These are phyloP conservation scores for Iberis amara DNA, from an alignment of 441 rosid genomes.

Conservation along the genomic window DNA sequence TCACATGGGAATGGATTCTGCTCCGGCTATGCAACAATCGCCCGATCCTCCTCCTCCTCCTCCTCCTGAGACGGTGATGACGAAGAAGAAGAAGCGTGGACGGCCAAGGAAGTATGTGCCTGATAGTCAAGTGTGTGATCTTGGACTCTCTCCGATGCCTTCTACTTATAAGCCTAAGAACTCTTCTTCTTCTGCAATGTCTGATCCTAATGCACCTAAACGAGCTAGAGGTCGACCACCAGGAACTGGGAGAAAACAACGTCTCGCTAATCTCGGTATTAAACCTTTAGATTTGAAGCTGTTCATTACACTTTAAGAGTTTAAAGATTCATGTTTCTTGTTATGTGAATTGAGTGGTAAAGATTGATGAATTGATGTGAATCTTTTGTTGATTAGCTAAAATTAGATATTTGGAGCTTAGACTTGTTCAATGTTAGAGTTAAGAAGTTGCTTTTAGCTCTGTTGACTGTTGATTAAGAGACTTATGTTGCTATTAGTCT, in stretches of 20 bases:
- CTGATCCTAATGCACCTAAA: slow-evolving; percentile 51
- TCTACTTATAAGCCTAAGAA: background rate
- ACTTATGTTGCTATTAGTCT: no score
- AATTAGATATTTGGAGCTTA: no score
- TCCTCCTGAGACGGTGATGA: slow-evolving; percentile 18
- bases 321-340: background rate
- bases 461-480: no score
- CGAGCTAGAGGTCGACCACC: slow-evolving; percentile 79
- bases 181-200: slow-evolving; percentile 34
- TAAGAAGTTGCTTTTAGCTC: no score
- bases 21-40: slow-evolving; percentile 36
- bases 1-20: slow-evolving; percentile 43
- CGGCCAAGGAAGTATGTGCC: slow-evolving; percentile 85
- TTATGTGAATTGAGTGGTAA: background rate
- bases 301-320: no score
- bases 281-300: slow-evolving; percentile 15
- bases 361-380: no score
- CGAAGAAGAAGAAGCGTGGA: slow-evolving; percentile 95
- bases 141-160: slow-evolving; percentile 63
- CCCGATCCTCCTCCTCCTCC: background rate
- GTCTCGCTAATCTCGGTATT: slow-evolving; percentile 75
- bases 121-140: slow-evolving; percentile 57
- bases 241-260: slow-evolving; percentile 93
- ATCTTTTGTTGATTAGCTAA: no score
- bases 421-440: no score